Conservation (phyloP, 768 basidiomycete genomes). For the Scleroderma bovista region DNA sequence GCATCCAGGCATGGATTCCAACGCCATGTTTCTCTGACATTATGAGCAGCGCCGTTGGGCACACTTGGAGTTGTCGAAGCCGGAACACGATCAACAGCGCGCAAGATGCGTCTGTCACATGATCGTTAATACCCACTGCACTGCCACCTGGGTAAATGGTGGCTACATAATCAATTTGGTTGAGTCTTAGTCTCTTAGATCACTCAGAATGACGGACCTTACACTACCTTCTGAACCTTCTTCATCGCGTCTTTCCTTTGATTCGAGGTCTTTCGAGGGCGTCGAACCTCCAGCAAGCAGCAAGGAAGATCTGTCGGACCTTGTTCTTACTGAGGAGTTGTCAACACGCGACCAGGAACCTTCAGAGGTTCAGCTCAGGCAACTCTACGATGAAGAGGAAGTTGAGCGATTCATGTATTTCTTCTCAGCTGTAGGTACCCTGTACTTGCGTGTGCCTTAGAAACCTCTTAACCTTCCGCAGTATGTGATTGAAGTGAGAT, state of each 20-base stretch:
- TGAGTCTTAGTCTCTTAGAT: too few species aligned
- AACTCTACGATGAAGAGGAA: slow-evolving; percentile 60
- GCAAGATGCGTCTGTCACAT: slow-evolving; percentile 26
- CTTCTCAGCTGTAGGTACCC: slow-evolving; percentile 52
- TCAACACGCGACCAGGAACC: slow-evolving; percentile 26
- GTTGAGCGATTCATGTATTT: slow-evolving; percentile 52
- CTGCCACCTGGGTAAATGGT: too few species aligned
- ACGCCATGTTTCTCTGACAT: slow-evolving; percentile 9
- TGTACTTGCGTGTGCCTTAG: neutral
- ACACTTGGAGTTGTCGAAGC: slow-evolving; percentile 11
- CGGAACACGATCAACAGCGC: slow-evolving; percentile 15
- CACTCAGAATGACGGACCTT: too few species aligned
- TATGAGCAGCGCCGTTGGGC: slow-evolving; percentile 3
- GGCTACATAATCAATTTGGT: too few species aligned
- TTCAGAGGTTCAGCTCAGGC: slow-evolving; percentile 49
- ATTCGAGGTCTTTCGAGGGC: neutral
- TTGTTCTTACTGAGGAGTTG: slow-evolving; percentile 1
- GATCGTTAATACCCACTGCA: slow-evolving; percentile 1
- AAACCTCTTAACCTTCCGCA: slow-evolving; percentile 16
- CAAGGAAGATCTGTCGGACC: neutral
- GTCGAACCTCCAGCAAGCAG: neutral
- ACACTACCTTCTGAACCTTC: too few species aligned
- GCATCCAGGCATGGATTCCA: slow-evolving; percentile 67
- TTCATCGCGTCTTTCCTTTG: neutral
- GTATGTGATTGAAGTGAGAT: slow-evolving; percentile 57